Conservation (phyloP, 345 rosid species). For the Nasturtium officinale region DNA sequence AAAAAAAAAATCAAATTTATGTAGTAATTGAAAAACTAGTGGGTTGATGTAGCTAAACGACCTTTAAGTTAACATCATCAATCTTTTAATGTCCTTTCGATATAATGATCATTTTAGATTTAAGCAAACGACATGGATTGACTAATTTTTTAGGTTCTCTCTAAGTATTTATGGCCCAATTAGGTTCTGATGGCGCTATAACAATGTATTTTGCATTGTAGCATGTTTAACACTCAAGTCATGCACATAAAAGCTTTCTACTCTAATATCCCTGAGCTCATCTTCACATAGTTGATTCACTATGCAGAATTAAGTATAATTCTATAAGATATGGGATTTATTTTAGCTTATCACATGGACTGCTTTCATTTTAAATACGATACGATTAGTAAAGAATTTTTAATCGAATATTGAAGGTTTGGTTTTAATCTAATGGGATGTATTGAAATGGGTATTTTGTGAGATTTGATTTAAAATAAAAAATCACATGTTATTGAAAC, state of each 20-base stretch:
- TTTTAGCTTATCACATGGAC: not conserved
- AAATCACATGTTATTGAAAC: too few relatives aligned
- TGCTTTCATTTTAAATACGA: not conserved
- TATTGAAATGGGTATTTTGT: too few relatives aligned
- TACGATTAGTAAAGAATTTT: constrained; percentile 3
- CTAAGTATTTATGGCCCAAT: not conserved
- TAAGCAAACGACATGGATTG: not conserved
- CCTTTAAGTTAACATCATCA: constrained; percentile 11
- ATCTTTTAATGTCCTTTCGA: constrained; percentile 19
- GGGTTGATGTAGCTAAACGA: constrained; percentile 27
- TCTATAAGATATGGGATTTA: not conserved
- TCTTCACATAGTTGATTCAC: not conserved
- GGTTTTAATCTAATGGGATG: too few relatives aligned
- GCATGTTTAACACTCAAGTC: not conserved
- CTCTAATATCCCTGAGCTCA: not conserved
- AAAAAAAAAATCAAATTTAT: too few relatives aligned
- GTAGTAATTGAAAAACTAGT: constrained; percentile 22
- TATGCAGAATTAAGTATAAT: not conserved
- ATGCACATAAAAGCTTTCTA: not conserved
- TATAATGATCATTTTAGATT: not conserved
- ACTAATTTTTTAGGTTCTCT: not conserved
- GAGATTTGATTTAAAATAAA: too few relatives aligned
- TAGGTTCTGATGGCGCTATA: constrained; percentile 16
- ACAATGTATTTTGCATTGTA: not conserved
- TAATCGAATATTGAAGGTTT: not conserved